Percentiles rank a stretch among this genome's conserved stretches.
These are phyloP conservation scores for Wallacemonas sp. DNA, from an alignment of 208 protist genomes.

Conservation along the genomic window DNA sequence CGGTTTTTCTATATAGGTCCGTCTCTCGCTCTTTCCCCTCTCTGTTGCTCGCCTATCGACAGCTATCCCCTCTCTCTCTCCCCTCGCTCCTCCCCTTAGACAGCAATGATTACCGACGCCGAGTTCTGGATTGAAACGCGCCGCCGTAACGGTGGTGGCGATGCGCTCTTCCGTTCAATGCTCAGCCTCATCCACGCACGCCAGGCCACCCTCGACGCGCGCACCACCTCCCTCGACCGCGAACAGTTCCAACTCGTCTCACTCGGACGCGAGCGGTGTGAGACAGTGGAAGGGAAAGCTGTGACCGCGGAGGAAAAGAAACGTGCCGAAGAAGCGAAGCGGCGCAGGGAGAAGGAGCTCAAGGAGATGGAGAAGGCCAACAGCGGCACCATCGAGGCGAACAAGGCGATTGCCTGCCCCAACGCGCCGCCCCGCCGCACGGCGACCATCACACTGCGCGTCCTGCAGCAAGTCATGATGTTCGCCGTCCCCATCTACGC, in stretches of 20 bases:
- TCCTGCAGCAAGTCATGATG: constrained; percentile 88
- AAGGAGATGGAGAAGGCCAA: constrained; percentile 40
- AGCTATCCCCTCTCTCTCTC: too few species aligned
- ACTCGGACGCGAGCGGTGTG: constrained; percentile 30
- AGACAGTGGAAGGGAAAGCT: constrained; percentile 36
- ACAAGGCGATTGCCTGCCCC: constrained; percentile 33
- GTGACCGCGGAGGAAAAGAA: constrained; percentile 33
- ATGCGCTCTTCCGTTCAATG: constrained; percentile 72
- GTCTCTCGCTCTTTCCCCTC: constrained; percentile 1
- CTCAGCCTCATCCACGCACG: constrained; percentile 65
- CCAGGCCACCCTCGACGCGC: constrained; percentile 53
- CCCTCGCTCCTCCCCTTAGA: too few species aligned
- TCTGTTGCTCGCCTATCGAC: constrained; percentile 7
- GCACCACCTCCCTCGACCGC: constrained; percentile 28
- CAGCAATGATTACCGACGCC: constrained; percentile 79
- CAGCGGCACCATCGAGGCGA: constrained; percentile 25
- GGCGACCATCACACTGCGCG: constrained; percentile 47
- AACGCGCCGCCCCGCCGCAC: constrained; percentile 32
- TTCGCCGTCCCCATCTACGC: constrained; percentile 81
- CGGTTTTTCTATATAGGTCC: background rate
- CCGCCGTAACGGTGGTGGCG: constrained; percentile 49
- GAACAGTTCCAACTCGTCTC: constrained; percentile 37
- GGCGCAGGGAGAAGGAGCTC: constrained; percentile 28
- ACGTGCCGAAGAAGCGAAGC: constrained; percentile 20
- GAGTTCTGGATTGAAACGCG: constrained; percentile 86